Evolutionary conservation across 805 yeast species (phyloP).

Genomic region (Candida loeiensis): DNA sequence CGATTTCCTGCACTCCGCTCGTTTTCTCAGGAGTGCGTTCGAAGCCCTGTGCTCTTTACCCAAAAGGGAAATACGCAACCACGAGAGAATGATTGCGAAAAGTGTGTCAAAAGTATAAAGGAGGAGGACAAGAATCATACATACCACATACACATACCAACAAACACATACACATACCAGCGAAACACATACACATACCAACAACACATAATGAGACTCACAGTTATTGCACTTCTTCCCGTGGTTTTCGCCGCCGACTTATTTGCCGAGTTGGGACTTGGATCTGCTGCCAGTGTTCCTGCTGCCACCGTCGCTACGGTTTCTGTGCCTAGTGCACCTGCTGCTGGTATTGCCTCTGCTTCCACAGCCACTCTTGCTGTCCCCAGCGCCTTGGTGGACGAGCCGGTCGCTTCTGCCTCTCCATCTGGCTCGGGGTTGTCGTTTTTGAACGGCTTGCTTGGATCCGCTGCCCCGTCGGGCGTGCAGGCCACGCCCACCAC

Average conservation of each 20-base stretch:
- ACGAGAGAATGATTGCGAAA: not conserved
- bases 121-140: not conserved
- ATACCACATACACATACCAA: not conserved
- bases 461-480: not conserved
- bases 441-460: not conserved
- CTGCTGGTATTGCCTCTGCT: slow-evolving; percentile 1
- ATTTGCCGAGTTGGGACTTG: slow-evolving; percentile 4
- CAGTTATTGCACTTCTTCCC: slow-evolving; percentile 3
- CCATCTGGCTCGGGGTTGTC: not conserved
- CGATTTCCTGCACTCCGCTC: not conserved
- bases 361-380: not conserved
- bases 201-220: slow-evolving; percentile 4
- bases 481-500: slow-evolving; percentile 1
- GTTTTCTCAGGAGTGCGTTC: not conserved
- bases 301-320: slow-evolving; percentile 1
- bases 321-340: slow-evolving; percentile 2
- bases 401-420: slow-evolving; percentile 1
- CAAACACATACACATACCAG: not conserved
- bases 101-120: not conserved
- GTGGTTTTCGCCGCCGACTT: slow-evolving; percentile 5
- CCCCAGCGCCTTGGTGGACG: too few species aligned
- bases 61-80: slow-evolving; percentile 2
- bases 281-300: not conserved
- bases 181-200: not conserved
- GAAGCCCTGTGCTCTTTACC: not conserved